These are phyloP conservation scores for Firmiana major DNA, from an alignment of 345 rosid species.

Conservation along the genomic window DNA sequence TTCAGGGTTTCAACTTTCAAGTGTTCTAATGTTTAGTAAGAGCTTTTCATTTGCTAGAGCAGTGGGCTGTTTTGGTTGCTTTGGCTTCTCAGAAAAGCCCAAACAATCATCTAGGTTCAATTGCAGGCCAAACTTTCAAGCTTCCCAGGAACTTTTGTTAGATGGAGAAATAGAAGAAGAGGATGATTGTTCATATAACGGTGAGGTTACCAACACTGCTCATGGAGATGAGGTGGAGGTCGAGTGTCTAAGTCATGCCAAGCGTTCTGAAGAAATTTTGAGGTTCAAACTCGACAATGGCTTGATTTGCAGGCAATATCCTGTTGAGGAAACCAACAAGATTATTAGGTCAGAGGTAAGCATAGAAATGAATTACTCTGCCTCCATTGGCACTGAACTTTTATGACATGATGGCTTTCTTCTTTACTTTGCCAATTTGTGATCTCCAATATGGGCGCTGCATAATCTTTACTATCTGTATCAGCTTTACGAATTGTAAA, in stretches of 20 bases:
- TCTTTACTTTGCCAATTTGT: background rate
- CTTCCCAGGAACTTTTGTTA: constrained; percentile 54
- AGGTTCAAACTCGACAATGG: constrained; percentile 65
- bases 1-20: constrained; percentile 8
- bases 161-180: constrained; percentile 57
- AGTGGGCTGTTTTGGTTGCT: constrained; percentile 93
- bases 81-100: constrained; percentile 57
- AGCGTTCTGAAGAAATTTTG: constrained; percentile 72
- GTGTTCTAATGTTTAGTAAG: constrained; percentile 49
- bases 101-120: constrained; percentile 28
- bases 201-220: constrained; percentile 45
- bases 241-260: constrained; percentile 44
- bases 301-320: constrained; percentile 78
- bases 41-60: constrained; percentile 49
- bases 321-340: constrained; percentile 76
- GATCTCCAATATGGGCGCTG: background rate
- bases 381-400: background rate
- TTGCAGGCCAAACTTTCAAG: constrained; percentile 27
- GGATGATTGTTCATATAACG: constrained; percentile 47
- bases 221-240: constrained; percentile 52
- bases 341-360: constrained; percentile 88
- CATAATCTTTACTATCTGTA: background rate
- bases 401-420: background rate
- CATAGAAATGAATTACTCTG: background rate
- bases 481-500: background rate